Conservation (phyloP, 148 eudicot genomes). For the Amaranthus palmeri region DNA sequence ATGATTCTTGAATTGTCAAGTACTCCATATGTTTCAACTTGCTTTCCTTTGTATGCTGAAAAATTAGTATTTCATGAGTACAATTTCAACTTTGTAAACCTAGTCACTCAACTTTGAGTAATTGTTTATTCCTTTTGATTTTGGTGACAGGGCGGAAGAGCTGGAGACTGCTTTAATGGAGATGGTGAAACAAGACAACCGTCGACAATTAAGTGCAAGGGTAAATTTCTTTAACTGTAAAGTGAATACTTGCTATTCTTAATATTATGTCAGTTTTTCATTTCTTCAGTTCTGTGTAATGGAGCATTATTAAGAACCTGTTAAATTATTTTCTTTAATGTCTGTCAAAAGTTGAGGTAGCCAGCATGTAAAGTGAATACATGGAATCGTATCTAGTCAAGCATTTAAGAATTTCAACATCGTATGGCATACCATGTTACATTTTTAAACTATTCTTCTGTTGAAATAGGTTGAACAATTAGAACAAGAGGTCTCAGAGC, state of each 20-base stretch:
- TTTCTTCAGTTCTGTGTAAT: not conserved
- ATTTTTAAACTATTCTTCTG: not conserved
- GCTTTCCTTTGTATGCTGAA: not conserved
- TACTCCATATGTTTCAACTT: not conserved
- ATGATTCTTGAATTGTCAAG: too few species aligned
- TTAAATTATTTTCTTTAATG: not conserved
- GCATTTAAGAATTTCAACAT: not conserved
- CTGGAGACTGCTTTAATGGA: conserved; percentile 95
- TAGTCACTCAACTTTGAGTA: not conserved
- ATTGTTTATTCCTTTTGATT: conserved; percentile 4
- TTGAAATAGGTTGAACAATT: conserved; percentile 72
- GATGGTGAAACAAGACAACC: conserved; percentile 98
- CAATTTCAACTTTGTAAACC: not conserved
- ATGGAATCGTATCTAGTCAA: not conserved
- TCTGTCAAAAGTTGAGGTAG: not conserved
- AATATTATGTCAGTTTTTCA: not conserved
- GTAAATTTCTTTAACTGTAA: conserved; percentile 29
- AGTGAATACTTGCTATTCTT: not conserved
- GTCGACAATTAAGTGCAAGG: conserved; percentile 85
- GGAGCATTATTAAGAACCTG: not conserved
- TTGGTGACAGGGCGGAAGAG: conserved; percentile 79
- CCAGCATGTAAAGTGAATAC: not conserved
- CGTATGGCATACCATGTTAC: conserved; percentile 3
- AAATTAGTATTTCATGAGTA: not conserved
- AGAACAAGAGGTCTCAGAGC: conserved; percentile 73